Base-by-base conservation (phyloP, 75 land plant species). In the Pseudotsuga menziesii region DNA sequence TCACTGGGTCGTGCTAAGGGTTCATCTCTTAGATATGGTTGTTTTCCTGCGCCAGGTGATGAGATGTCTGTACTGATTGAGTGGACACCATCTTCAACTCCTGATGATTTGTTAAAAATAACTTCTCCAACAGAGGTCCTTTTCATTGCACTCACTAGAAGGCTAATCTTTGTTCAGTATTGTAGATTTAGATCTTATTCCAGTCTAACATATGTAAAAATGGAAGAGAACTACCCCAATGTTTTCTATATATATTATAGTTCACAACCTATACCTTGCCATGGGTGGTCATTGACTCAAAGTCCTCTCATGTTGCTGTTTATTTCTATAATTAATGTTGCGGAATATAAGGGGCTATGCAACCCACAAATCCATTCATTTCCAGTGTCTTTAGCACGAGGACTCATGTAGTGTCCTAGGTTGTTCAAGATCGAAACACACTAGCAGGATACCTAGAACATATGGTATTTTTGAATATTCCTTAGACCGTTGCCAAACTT, bases 21-120 rank as follows among this genome's bases (percentile, higher is more conserved):
- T 56, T 76, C 84, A 36, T 80, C 79, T 54, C 2, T 82, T 22
- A 81, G 77, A 26, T 82, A 76, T 63, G 82, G 82, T 5, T 82
- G 84, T 63, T 82, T 82, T 80, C 84, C 84, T 32, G 75, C 84
- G 41, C 82, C 82, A 27, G 73, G 66, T 32, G 76, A 82, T 80
- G 71, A 75, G 58, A 82, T 82, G 84, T 82, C 82, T 13, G 84
- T 82, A 36, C 82, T 82, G 54, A 61, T 82, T 14, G 84, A 74
- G 63, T 82, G 84, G 84, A 56, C 84, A 29, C 77, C 83, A 36
- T 66, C 75, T 13, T 56, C 82, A 16, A 58, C 56, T 26, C 84
- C 84, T 9, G 60, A 62, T 22, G 82, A 82, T 39, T 54, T 82
- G 61, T 76, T 82, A 52, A 71, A 61, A 56, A 82, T 82, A 55